Conservation (phyloP, 768 basidiomycete genomes). For the Lyophyllum semitale region DNA sequence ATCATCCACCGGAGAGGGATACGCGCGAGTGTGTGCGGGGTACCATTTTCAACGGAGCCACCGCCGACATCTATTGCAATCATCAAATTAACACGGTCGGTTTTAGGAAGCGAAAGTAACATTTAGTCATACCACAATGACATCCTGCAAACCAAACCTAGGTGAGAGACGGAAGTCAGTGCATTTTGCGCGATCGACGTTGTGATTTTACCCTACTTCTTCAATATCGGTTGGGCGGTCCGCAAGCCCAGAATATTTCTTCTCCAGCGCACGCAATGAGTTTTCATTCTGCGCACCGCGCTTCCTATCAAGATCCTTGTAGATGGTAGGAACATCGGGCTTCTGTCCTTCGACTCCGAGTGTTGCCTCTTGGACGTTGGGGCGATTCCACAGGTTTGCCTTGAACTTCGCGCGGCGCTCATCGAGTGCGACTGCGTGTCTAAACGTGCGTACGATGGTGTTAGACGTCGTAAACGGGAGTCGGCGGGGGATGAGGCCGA, state of each 20-base stretch:
- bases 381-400: constrained; percentile 36
- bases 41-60: not conserved
- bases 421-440: constrained; percentile 53
- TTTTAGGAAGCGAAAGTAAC: not conserved
- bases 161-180: not conserved
- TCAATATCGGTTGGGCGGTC: not conserved
- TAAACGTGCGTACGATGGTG: constrained; percentile 43
- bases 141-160: not conserved
- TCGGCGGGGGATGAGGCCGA: constrained; percentile 40
- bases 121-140: not conserved
- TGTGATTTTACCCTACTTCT: not conserved
- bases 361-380: constrained; percentile 28
- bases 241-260: not conserved
- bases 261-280: not conserved
- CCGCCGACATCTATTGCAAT: not conserved
- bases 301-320: not conserved
- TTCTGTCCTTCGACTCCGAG: constrained; percentile 25
- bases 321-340: not conserved
- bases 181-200: too few species aligned
- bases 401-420: constrained; percentile 52
- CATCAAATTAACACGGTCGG: not conserved
- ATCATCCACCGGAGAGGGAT: not conserved
- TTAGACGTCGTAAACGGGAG: constrained; percentile 49
- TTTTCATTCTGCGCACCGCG: not conserved
- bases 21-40: not conserved